Evolutionary conservation across 208 protist species (phyloP), one percentile per base, ranked within the genome.

Genomic region (Leptomonas pyrrhocoris): DNA sequence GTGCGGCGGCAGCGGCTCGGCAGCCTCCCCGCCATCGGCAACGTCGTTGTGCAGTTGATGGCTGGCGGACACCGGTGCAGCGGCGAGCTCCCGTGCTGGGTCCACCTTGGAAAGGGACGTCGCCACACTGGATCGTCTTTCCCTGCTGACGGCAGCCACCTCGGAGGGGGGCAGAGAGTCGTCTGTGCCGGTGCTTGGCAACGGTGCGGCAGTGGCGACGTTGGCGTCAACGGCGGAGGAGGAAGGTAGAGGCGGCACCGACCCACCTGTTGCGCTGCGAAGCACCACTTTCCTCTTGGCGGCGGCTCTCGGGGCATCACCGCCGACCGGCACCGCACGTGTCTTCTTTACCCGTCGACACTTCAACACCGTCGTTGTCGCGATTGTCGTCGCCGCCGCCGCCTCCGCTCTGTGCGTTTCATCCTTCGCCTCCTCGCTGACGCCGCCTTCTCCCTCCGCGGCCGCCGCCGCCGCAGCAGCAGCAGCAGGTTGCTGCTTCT

Each of bases 21-120:
- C 63, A 30, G 62, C 18, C 25, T 68, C 71, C 1, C 60, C 71
- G 19, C 71, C 71, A 40, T 76, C 63, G 16, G 51, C 11, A 15
- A 62, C 54, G 28, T 69, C 34, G 34, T 65, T 43, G n/a, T 27
- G 48, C 2, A 36, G 2, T 3, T 25, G 3, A 16, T 13, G 25
- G 25, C 25, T 30, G 56, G 38, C 34, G 56, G 45, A 31, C 15
- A 27, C 15, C 43, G 25, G 50, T 5, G 16, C 31, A 8, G 36
- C 11, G 8, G 40, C 34, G 11, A 3, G 3, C 43, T 19, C 16
- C 3, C 13, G n/a, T 1, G 43, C 28, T 42, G 2, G 9, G 1
- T 27, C 58, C 16, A 18, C 58, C 56, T 28, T 56, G 27, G 46
- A 38, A 25, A n/a, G 49, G 6, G 38, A 42, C 9, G 38, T 50